Evolutionary conservation across 2,329 filamentous ascomycete species (phyloP), one percentile per base, ranked within the genome.

Genomic region (Thielaviopsis populi): DNA sequence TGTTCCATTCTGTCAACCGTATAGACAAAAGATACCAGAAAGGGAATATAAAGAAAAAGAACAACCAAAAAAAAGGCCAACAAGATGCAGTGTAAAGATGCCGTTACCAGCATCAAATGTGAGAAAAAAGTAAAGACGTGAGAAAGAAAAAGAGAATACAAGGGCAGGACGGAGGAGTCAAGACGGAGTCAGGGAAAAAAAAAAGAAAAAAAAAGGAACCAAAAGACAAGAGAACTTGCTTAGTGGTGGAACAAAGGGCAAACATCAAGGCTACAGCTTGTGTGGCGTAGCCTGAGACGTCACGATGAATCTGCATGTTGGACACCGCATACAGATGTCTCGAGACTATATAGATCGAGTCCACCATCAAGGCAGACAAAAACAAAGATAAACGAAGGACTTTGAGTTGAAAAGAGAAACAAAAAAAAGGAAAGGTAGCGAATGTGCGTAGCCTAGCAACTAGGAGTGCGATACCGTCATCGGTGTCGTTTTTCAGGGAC

Each of bases 21-120:
- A 53, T 48, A 62, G 43, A 53, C 42, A 53, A 48, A 27, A 53
- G 30, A 62, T 17, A 62, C 37, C 19, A 62, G 22, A 62, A 62
- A 54, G 61, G 46, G 24, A 62, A 62, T 53, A 11, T 62, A 54
- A 50, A 54, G 40, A 62, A 40, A 40, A 48, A 27, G 24, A 54
- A 41, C 4, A 15, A 50, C 1, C 15, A 15, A 50, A 48, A 19
- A n/a, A 42, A 40, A 50, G 15, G 19, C n/a, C 27, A 59, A 40
- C 8, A 17, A 19, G 27, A 22, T 17, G 22, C n/a, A 54, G 50
- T 15, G 33, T 37, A 37, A 37, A 37, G 33, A 37, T 37, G 33
- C 33, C 10, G 33, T 8, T 37, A 37, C 33, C 10, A 37, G 33
- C 33, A 37, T 8, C 33, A 4, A 10, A 37, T 37, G 33, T 37